A percentile compares a stretch with the other conserved stretches of the same genome.
Conservation (phyloP, 1,139 yeast species). For the Scheffersomyces illinoinensis region DNA sequence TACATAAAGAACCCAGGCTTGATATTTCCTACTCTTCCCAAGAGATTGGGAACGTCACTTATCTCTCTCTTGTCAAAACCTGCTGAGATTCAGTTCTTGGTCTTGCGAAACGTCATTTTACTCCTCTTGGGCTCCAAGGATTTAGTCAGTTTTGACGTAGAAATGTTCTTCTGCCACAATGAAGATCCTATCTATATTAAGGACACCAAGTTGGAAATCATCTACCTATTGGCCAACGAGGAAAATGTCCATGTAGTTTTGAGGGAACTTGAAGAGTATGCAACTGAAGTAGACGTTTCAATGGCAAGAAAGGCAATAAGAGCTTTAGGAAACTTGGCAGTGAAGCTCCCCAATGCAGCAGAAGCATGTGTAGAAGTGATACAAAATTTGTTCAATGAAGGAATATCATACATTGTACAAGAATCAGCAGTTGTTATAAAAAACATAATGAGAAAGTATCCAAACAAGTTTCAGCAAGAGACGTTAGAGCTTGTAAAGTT, state of each 20-base stretch:
- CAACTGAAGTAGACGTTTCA: slow-evolving; percentile 80
- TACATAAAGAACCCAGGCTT: slow-evolving; percentile 53
- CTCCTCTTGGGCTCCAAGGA: slow-evolving; percentile 68
- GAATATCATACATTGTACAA: slow-evolving; percentile 75
- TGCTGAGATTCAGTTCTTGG: slow-evolving; percentile 80
- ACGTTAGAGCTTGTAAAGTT: slow-evolving; percentile 43
- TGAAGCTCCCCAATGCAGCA: slow-evolving; percentile 61
- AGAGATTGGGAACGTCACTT: slow-evolving; percentile 70
- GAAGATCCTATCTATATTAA: slow-evolving; percentile 88
- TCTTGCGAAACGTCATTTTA: slow-evolving; percentile 76
- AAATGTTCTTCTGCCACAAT: slow-evolving; percentile 76
- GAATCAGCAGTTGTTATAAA: slow-evolving; percentile 77
- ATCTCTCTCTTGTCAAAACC: slow-evolving; percentile 75
- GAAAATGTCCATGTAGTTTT: slow-evolving; percentile 62
- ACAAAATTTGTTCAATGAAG: slow-evolving; percentile 60
- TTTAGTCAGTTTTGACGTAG: slow-evolving; percentile 65
- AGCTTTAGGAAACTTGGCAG: slow-evolving; percentile 87
- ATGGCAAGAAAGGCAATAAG: slow-evolving; percentile 86
- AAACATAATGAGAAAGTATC: slow-evolving; percentile 77
- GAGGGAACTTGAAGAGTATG: slow-evolving; percentile 80
- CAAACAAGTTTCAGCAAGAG: slow-evolving; percentile 43
- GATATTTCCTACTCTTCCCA: slow-evolving; percentile 52
- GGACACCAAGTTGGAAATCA: slow-evolving; percentile 86
- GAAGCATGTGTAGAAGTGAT: slow-evolving; percentile 65
- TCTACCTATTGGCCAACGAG: slow-evolving; percentile 74